A percentile compares a stretch with the other conserved stretches of the same genome.
Evolutionary conservation across 2,329 filamentous ascomycete species (phyloP).

Genomic region (Botryosphaeria dothidea): DNA sequence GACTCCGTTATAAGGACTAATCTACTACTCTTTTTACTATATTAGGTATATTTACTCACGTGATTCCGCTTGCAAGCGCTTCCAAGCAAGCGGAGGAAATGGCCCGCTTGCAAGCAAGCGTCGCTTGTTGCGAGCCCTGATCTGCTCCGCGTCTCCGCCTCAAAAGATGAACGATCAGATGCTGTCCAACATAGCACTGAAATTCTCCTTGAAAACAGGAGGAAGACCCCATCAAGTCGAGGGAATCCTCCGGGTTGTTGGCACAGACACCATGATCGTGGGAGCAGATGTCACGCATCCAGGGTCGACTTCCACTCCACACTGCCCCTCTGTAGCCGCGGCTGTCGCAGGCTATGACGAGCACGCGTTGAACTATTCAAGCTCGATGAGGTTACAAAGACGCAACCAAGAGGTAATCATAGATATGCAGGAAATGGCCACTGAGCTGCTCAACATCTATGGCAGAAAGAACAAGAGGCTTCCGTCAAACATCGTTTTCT

Average conservation of each 20-base stretch:
- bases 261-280: constrained; percentile 38
- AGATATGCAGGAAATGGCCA: constrained; percentile 28
- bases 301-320: constrained; percentile 21
- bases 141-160: background rate
- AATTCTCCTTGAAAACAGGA: background rate
- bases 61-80: too few species aligned
- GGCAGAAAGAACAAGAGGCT: constrained; percentile 9
- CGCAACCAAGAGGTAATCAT: constrained; percentile 29
- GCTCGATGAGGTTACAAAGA: constrained; percentile 38
- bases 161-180: background rate
- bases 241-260: background rate
- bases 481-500: constrained; percentile 29
- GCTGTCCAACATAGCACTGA: constrained; percentile 13
- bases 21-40: too few species aligned
- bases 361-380: constrained; percentile 33
- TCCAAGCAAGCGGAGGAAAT: too few species aligned
- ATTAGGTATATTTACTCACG: too few species aligned
- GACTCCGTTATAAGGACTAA: too few species aligned
- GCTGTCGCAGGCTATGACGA: constrained; percentile 43
- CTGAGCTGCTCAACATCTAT: constrained; percentile 16
- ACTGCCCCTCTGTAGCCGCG: constrained; percentile 42
- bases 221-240: background rate
- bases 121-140: too few species aligned
- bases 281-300: constrained; percentile 49
- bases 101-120: too few species aligned